Evolutionary conservation across 1,284 basidiomycete species (phyloP).

Genomic region (Phlebopus sp.): DNA sequence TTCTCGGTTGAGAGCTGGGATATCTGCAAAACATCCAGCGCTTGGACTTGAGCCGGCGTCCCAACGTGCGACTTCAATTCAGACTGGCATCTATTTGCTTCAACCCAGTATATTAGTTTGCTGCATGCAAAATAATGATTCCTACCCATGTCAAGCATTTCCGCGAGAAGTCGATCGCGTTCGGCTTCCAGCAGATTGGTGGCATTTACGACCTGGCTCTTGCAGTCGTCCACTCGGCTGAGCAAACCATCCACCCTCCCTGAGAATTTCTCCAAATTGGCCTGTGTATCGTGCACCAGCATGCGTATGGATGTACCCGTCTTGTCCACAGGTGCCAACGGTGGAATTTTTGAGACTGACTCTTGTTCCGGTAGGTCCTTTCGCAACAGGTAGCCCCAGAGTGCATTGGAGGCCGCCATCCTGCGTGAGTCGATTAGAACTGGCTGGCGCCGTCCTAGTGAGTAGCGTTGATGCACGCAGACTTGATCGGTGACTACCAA

Average conservation of each 20-base stretch:
- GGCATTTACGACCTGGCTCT: slow-evolving; percentile 41
- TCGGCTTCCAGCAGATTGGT: slow-evolving; percentile 45
- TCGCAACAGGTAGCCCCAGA: slow-evolving; percentile 51
- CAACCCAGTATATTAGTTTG: slow-evolving; percentile 14
- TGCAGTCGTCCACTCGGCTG: slow-evolving; percentile 39
- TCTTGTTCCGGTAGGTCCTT: slow-evolving; percentile 34
- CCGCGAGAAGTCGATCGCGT: slow-evolving; percentile 41
- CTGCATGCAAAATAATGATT: background rate
- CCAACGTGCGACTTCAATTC: slow-evolving; percentile 58
- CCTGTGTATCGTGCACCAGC: slow-evolving; percentile 65
- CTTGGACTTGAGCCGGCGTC: slow-evolving; percentile 47
- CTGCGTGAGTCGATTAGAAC: background rate
- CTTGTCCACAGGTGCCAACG: slow-evolving; percentile 56
- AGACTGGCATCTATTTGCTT: slow-evolving; percentile 59
- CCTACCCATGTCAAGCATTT: slow-evolving; percentile 47
- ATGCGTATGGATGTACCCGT: slow-evolving; percentile 63
- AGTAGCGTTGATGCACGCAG: too few relatives aligned
- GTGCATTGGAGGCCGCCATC: slow-evolving; percentile 24
- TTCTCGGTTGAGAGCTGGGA: slow-evolving; percentile 35
- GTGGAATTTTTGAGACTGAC: slow-evolving; percentile 22
- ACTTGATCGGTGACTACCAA: too few relatives aligned
- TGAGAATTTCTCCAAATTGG: slow-evolving; percentile 59
- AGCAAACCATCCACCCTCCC: slow-evolving; percentile 45
- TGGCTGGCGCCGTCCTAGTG: background rate
- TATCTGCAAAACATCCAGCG: slow-evolving; percentile 41